These are phyloP conservation scores for Irpex sp. DNA, from an alignment of 1,284 basidiomycete species.

Conservation along the genomic window DNA sequence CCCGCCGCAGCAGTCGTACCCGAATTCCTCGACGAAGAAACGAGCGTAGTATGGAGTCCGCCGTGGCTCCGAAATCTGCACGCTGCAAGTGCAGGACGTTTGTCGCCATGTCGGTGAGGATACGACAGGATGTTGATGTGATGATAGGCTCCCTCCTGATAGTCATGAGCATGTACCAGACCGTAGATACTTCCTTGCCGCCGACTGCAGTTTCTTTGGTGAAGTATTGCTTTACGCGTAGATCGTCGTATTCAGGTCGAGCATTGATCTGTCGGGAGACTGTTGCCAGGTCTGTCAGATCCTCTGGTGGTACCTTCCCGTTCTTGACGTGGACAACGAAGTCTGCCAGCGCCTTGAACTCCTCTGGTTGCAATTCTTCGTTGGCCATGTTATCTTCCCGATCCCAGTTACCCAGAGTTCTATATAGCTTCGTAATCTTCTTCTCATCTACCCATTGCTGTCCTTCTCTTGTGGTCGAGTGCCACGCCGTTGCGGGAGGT, in stretches of 20 bases:
- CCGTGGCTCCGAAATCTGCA: neutral
- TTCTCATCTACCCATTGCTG: neutral
- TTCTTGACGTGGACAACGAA: neutral
- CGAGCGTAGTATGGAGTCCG: neutral
- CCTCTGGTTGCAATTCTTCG: neutral
- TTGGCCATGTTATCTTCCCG: neutral
- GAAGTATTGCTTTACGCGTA: neutral
- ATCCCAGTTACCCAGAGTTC: neutral
- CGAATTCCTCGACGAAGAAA: neutral
- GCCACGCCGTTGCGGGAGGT: neutral
- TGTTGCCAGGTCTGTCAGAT: neutral
- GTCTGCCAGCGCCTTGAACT: neutral
- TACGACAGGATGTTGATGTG: neutral
- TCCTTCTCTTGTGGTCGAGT: neutral
- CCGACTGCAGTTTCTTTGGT: neutral
- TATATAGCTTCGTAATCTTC: neutral
- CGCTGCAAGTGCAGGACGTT: neutral
- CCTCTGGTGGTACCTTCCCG: neutral
- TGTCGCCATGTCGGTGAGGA: neutral
- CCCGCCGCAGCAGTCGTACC: neutral
- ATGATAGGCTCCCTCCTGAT: neutral
- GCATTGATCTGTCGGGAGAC: neutral
- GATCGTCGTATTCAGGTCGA: neutral
- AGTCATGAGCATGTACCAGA: neutral
- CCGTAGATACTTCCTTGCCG: neutral